phyloP scores from a whole-genome alignment of 169 alveolate genomes.

The Plasmodium cynomolgi region DNA sequence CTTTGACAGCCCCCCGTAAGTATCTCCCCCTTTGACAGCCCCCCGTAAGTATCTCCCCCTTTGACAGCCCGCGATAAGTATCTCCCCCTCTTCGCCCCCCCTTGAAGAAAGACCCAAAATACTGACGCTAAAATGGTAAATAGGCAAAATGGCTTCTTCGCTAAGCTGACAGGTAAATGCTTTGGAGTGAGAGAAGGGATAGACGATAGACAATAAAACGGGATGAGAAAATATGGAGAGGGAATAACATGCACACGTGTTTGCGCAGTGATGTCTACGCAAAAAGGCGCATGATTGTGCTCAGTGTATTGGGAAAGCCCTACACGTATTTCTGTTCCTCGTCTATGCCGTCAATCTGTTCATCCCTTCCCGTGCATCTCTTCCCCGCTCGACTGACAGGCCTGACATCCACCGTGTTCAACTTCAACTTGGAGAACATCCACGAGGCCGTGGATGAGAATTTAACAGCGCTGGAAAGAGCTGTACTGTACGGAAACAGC shows the following conservation, averaged over 20 bases:
- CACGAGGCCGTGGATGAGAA: constrained; percentile 55
- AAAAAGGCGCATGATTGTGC: background rate
- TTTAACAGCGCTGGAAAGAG: constrained; percentile 36
- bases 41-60: background rate
- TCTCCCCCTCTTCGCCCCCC: background rate
- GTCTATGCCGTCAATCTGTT: background rate
- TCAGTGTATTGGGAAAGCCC: background rate
- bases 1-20: no score
- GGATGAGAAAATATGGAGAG: background rate
- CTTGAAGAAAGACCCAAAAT: background rate
- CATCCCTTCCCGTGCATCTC: background rate
- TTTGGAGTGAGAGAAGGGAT: background rate
- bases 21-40: background rate
- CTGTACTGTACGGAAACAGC: constrained; percentile 55
- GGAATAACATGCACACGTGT: background rate
- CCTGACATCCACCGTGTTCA: constrained; percentile 15
- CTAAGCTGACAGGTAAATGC: constrained; percentile 60
- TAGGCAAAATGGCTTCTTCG: constrained; percentile 24
- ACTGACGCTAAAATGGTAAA: constrained; percentile 46
- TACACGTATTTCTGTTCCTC: background rate
- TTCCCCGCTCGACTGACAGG: background rate
- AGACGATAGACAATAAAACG: background rate
- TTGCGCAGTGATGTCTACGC: background rate
- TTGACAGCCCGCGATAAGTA: background rate
- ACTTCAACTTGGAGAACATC: constrained; percentile 24